Conservation (phyloP, 1,284 basidiomycete genomes). For the Sanghuangporus sanghuang region DNA sequence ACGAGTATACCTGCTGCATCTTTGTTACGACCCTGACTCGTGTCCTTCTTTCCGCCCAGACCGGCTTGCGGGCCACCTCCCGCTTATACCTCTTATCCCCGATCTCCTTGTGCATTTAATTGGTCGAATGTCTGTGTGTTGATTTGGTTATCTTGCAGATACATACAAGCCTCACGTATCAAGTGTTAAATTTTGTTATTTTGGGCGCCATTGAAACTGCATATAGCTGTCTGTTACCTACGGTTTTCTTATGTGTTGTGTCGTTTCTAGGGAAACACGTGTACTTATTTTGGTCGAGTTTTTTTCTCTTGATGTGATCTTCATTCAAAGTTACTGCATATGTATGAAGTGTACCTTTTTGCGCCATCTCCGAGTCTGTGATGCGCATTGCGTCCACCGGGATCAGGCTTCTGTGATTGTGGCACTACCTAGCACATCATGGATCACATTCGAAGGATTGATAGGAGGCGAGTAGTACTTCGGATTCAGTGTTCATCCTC, state of each 20-base stretch:
- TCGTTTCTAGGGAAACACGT: not conserved
- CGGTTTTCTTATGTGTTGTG: not conserved
- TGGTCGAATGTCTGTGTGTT: not conserved
- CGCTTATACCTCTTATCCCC: conserved; percentile 9
- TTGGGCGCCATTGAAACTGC: not conserved
- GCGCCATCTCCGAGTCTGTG: not conserved
- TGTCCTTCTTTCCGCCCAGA: conserved; percentile 4
- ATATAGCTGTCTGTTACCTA: not conserved
- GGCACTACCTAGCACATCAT: not conserved
- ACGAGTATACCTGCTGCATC: not conserved
- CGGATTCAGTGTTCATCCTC: not conserved
- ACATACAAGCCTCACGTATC: not conserved
- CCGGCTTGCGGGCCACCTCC: conserved; percentile 16
- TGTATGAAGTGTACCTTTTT: not conserved
- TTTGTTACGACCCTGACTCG: not conserved
- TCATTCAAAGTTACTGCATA: not conserved
- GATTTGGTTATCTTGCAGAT: not conserved
- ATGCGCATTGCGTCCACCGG: not conserved
- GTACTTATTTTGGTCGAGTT: not conserved
- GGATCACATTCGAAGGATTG: not conserved
- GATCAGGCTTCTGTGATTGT: not conserved
- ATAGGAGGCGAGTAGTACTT: not conserved
- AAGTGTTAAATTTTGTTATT: not conserved
- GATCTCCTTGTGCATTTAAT: not conserved
- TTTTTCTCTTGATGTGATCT: not conserved